Conservation (phyloP, 306 rosid genomes). For the Malus sylvestris region DNA sequence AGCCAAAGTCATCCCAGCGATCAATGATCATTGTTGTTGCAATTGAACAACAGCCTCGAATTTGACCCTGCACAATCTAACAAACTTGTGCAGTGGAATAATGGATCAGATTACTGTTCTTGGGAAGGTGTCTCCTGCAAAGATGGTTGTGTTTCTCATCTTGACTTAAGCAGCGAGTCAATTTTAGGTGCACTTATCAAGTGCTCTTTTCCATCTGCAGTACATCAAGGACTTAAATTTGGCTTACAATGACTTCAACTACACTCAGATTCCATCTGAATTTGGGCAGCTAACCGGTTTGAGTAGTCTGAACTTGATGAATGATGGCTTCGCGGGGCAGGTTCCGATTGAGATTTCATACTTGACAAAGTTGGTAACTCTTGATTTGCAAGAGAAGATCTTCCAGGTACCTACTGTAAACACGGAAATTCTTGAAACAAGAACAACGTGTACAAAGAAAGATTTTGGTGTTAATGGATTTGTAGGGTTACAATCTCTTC, state of each 20-base stretch:
- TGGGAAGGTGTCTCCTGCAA: slow-evolving; percentile 45
- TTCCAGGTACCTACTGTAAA: slow-evolving; percentile 9
- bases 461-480: too few species aligned
- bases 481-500: too few species aligned
- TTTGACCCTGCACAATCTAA: neutral
- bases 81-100: slow-evolving; percentile 28
- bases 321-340: slow-evolving; percentile 14
- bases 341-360: slow-evolving; percentile 21
- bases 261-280: slow-evolving; percentile 11
- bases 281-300: neutral
- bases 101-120: slow-evolving; percentile 22
- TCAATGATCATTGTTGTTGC: slow-evolving; percentile 34
- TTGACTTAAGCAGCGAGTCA: slow-evolving; percentile 1
- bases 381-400: slow-evolving; percentile 22
- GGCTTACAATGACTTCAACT: slow-evolving; percentile 8
- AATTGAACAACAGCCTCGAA: slow-evolving; percentile 32
- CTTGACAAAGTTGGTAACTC: slow-evolving; percentile 15
- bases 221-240: neutral
- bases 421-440: too few species aligned
- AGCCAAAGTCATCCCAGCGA: slow-evolving; percentile 30
- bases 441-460: too few species aligned
- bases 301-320: slow-evolving; percentile 11
- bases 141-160: neutral
- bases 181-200: slow-evolving; percentile 12
- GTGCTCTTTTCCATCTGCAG: neutral